Conservation (phyloP, 768 basidiomycete genomes). For the Naganishia antarctica region DNA sequence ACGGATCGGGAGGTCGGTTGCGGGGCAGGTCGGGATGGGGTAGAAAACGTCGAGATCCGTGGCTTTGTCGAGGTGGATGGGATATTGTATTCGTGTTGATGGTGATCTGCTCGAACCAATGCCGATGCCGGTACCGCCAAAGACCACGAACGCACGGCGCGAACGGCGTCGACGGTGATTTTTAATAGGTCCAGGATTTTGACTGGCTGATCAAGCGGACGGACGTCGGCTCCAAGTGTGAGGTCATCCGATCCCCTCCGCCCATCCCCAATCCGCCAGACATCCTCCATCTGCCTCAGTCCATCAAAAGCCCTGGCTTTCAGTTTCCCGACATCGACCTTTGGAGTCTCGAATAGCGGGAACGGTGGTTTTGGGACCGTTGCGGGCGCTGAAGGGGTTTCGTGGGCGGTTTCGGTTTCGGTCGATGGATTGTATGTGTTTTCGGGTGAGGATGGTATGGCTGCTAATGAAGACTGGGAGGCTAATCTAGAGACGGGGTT, state of each 20-base stretch:
- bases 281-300: constrained; percentile 16
- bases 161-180: constrained; percentile 71
- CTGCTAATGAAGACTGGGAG: constrained; percentile 36
- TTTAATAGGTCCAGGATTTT: constrained; percentile 71
- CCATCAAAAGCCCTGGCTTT: constrained; percentile 7
- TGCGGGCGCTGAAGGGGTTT: constrained; percentile 72
- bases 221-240: too few relatives aligned
- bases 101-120: constrained; percentile 22
- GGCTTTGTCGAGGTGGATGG: not conserved
- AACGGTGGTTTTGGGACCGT: constrained; percentile 29
- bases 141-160: constrained; percentile 72
- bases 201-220: too few relatives aligned
- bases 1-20: constrained; percentile 24
- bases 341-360: constrained; percentile 25
- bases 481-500: too few relatives aligned
- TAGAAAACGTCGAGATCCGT: constrained; percentile 35
- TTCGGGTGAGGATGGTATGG: too few relatives aligned
- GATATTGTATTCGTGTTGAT: not conserved
- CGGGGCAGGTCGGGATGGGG: constrained; percentile 39
- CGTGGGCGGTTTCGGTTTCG: not conserved
- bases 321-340: constrained; percentile 16
- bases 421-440: not conserved
- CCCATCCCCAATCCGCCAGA: constrained; percentile 17
- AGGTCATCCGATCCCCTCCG: not conserved
- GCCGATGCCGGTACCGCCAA: constrained; percentile 36